A percentile compares a stretch with the other conserved stretches of the same genome.
Conservation (phyloP, 73 alveolate species). For the Tetrahymena elliotti region DNA sequence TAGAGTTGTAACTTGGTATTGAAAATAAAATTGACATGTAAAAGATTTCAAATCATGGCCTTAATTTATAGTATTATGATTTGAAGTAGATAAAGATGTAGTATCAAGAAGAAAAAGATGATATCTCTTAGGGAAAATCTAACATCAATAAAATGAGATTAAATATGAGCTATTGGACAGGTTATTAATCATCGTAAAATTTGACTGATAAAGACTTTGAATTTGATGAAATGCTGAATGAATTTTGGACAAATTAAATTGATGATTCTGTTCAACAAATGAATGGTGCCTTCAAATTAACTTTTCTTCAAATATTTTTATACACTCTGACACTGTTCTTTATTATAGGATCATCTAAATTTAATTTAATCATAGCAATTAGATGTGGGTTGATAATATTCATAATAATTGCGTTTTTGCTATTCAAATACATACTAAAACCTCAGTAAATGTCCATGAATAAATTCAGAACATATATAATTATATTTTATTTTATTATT, state of each 20-base stretch:
- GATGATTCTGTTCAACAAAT: background rate
- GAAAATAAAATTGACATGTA: background rate
- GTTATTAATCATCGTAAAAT: background rate
- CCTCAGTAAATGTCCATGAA: background rate
- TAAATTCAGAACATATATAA: background rate
- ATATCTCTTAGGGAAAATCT: background rate
- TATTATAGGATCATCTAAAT: background rate
- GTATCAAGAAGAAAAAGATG: background rate
- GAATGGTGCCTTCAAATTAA: background rate
- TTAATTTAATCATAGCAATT: background rate
- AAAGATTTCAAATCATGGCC: background rate
- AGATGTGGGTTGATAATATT: background rate
- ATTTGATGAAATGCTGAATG: background rate
- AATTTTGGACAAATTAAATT: background rate
- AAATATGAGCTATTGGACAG: background rate
- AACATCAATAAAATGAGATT: background rate
- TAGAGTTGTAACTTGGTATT: background rate
- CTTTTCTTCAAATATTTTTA: background rate
- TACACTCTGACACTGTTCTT: background rate
- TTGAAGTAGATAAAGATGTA: background rate
- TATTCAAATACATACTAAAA: background rate
- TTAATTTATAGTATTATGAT: background rate
- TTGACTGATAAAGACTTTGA: background rate
- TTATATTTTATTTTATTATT: background rate
- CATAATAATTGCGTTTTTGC: background rate